A percentile compares a stretch with the other conserved stretches of the same genome.
Evolutionary conservation across 2,329 filamentous ascomycete species (phyloP).

Genomic region (Monosporascus ibericus): DNA sequence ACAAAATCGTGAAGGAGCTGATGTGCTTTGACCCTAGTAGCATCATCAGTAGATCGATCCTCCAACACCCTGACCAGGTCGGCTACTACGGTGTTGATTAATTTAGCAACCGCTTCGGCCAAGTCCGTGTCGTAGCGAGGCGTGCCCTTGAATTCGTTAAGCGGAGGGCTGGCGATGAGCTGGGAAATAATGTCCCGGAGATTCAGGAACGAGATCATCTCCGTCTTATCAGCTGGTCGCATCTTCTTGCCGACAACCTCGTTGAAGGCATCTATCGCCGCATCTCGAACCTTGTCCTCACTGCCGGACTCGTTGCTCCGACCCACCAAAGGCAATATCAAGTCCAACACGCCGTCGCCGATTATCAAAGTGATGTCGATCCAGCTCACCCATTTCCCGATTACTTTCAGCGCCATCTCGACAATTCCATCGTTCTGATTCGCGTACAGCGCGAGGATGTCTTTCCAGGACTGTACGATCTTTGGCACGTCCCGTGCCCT

Average conservation of each 20-base stretch:
- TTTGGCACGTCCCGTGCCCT: constrained; percentile 82
- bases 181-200: constrained; percentile 79
- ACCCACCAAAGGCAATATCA: constrained; percentile 83
- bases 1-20: constrained; percentile 78
- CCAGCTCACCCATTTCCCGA: constrained; percentile 98
- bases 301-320: constrained; percentile 55
- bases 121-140: constrained; percentile 91
- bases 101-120: constrained; percentile 88
- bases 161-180: constrained; percentile 74
- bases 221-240: constrained; percentile 86
- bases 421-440: constrained; percentile 65
- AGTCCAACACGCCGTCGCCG: constrained; percentile 78
- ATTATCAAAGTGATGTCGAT: constrained; percentile 93
- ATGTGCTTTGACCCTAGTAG: constrained; percentile 69
- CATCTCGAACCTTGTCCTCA: constrained; percentile 78
- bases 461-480: constrained; percentile 85
- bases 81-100: constrained; percentile 83
- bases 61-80: constrained; percentile 87
- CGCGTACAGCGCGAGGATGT: constrained; percentile 74
- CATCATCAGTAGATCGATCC: constrained; percentile 52
- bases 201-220: constrained; percentile 87
- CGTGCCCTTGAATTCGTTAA: constrained; percentile 73
- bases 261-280: constrained; percentile 89
- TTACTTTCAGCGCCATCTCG: constrained; percentile 83
- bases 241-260: constrained; percentile 98